Conservation (phyloP, 1,139 yeast species). For the Magnusiomyces magnusii region DNA sequence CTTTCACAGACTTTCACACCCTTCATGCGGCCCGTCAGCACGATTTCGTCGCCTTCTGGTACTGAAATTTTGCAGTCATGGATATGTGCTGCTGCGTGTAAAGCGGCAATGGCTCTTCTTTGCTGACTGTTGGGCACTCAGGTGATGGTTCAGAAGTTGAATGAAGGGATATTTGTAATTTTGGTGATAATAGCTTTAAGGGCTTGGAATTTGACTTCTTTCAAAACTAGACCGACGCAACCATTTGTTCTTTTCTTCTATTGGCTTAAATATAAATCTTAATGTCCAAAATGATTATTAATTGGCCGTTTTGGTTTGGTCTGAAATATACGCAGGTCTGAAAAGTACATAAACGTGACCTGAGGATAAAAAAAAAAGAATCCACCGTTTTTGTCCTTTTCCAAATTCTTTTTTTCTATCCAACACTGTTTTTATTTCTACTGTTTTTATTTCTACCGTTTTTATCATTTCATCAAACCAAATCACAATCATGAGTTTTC, state of each 20-base stretch:
- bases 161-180: no score
- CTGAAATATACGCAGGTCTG: no score
- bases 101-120: constrained; percentile 37
- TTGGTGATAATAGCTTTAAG: not conserved
- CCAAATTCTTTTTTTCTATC: not conserved
- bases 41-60: constrained; percentile 80
- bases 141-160: not conserved
- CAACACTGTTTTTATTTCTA: no score
- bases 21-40: constrained; percentile 68
- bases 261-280: no score
- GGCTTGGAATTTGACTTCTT: not conserved
- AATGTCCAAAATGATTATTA: no score
- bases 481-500: constrained; percentile 4
- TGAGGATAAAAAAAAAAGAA: no score
- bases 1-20: constrained; percentile 71
- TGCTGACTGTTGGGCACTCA: constrained; percentile 13
- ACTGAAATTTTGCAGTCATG: constrained; percentile 84
- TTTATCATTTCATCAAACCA: not conserved
- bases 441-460: no score
- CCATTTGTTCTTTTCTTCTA: no score
- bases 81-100: constrained; percentile 77
- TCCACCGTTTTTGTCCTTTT: no score
- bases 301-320: no score
- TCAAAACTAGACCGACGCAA: not conserved
- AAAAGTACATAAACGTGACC: no score